Conservation (phyloP, 345 rosid species). For the Euphorbia tirucalli region DNA sequence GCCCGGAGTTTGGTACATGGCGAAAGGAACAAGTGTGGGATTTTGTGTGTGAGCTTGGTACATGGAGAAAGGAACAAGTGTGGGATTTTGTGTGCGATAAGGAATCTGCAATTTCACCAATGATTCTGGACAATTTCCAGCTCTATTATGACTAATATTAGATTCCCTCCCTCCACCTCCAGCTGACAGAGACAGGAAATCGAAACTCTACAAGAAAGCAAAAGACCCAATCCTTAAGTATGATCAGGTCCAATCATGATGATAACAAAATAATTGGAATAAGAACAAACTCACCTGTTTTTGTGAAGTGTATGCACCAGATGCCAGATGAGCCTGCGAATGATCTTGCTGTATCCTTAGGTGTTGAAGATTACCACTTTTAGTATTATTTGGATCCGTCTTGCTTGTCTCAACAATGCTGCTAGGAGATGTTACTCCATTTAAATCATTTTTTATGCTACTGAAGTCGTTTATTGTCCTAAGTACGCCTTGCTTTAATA, state of each 20-base stretch:
- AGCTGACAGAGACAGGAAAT: conserved; percentile 60
- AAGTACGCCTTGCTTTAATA: conserved; percentile 30
- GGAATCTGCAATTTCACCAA: conserved; percentile 37
- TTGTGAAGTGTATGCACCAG: conserved; percentile 27
- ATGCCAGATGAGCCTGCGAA: conserved; percentile 21
- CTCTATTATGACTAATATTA: conserved; percentile 19
- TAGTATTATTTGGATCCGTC: conserved; percentile 28
- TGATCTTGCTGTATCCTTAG: conserved; percentile 31
- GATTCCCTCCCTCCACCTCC: conserved; percentile 33
- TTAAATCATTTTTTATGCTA: conserved; percentile 24
- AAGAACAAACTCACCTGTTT: conserved; percentile 42
- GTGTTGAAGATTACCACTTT: conserved; percentile 25
- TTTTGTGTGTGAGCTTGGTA: no score
- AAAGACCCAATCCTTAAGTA: not conserved
- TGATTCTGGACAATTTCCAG: conserved; percentile 30
- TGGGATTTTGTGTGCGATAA: conserved; percentile 38
- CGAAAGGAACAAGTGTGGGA: no score
- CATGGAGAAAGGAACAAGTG: conserved; percentile 25
- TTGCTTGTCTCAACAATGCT: conserved; percentile 6
- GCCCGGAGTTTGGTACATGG: no score
- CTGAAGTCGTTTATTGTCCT: conserved; percentile 25
- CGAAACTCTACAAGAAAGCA: conserved; percentile 44
- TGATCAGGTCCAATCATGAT: not conserved
- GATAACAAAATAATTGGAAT: conserved; percentile 1
- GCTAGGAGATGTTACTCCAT: conserved; percentile 15